Evolutionary conservation across 2,329 filamentous ascomycete species (phyloP), one percentile per base, ranked within the genome.

Genomic region (Fonsecaea multimorphosa): DNA sequence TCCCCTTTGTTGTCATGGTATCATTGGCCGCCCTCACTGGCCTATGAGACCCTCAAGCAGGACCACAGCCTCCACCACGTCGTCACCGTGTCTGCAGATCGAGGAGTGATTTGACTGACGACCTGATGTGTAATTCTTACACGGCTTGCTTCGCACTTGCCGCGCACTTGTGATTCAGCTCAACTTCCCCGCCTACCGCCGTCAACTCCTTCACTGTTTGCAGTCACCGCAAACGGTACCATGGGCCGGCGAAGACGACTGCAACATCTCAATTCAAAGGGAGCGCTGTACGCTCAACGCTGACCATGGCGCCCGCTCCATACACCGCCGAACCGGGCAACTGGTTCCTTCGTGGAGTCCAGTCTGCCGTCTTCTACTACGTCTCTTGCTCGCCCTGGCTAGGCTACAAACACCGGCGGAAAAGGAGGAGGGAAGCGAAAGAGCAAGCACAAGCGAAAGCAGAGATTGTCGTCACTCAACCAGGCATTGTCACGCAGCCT

Each of bases 401-500:
- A 63, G 86, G 91, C 71, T 85, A 89, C 67, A 84, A 85, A 58
- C 86, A 90, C 75, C 87, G 88, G 69, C 86, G 89, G 72, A 90
- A 89, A 76, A 85, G 89, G 64, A 89, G 87, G 77, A 85, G 86
- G 71, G 85, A 91, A 75, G 91, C 91, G 57, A 87, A 87, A 74
- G 85, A 85, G 72, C 88, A 84, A 88, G 85, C 85, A 72, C 88
- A 84, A 88, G 63, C 82, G 86, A 71, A 90, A 76, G 84, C 85
- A 53, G 85, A 84, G 61, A 69, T 80, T 34, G 69, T 81, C n/a
- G 77, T 76, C 64, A 87, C 92, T 70, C 87, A 93, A 75, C 91
- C 91, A 0, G 87, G 86, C 46, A 78, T 87, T 11, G 95, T 96
- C 77, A 84, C 87, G 58, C 93, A 97, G 73, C 93, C 90, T 1